phyloP scores from a whole-genome alignment of 2,329 filamentous ascomycete genomes.

The Zelopaecilomyces penicillatus region DNA sequence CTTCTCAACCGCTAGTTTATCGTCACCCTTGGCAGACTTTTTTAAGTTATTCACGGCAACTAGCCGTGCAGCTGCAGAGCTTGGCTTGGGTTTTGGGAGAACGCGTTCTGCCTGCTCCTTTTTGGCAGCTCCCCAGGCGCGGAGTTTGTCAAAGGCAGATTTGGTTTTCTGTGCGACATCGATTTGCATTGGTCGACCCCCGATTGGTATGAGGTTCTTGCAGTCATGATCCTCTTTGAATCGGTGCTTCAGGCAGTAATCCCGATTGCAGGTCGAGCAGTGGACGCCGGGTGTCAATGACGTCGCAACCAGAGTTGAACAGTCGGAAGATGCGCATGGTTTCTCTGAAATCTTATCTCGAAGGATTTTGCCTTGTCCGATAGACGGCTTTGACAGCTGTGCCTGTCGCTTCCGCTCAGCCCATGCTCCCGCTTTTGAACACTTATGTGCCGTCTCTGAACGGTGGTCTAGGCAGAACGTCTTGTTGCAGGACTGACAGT shows the following conservation, averaged over 20 bases:
- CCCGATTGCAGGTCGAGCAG: conserved; percentile 61
- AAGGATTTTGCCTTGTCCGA: conserved; percentile 46
- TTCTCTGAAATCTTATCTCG: conserved; percentile 50
- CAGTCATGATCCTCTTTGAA: conserved; percentile 79
- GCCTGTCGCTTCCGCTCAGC: conserved; percentile 48
- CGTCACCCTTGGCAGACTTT: conserved; percentile 82
- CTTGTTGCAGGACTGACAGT: conserved; percentile 77
- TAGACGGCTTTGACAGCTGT: conserved; percentile 43
- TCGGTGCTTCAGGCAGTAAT: conserved; percentile 72
- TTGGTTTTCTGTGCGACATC: conserved; percentile 55
- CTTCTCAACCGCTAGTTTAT: conserved; percentile 70
- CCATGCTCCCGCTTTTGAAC: conserved; percentile 53
- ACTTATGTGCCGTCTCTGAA: conserved; percentile 71
- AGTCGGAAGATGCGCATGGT: conserved; percentile 57
- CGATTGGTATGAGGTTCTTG: conserved; percentile 57
- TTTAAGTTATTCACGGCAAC: conserved; percentile 72
- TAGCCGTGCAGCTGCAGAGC: conserved; percentile 54
- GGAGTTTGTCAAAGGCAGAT: conserved; percentile 67
- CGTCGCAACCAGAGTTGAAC: conserved; percentile 65
- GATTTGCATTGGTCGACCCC: conserved; percentile 36
- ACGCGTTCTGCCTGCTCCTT: conserved; percentile 51
- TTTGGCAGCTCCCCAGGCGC: conserved; percentile 72
- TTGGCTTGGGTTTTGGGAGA: conserved; percentile 55
- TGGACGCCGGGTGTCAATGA: conserved; percentile 60
- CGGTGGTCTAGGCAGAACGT: conserved; percentile 94